These are phyloP conservation scores for Verruconis gallopava DNA, from an alignment of 2,329 filamentous ascomycete species.

Conservation along the genomic window DNA sequence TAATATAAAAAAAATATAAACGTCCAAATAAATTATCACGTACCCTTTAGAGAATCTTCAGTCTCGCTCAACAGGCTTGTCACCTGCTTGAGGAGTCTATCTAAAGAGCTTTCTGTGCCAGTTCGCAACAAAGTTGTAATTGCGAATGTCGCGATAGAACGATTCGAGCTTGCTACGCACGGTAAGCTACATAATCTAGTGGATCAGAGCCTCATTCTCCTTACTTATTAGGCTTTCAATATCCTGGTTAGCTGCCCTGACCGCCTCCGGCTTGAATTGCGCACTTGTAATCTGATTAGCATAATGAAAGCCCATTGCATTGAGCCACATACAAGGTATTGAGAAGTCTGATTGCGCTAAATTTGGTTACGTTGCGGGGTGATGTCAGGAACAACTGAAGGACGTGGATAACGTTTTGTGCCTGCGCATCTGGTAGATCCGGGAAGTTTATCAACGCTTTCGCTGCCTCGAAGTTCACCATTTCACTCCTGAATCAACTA, in stretches of 20 bases:
- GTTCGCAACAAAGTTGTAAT: slow-evolving; percentile 98
- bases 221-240: slow-evolving; percentile 97
- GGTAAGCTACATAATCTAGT: no score
- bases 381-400: slow-evolving; percentile 95
- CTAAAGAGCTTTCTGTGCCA: slow-evolving; percentile 92
- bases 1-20: no score
- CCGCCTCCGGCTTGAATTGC: slow-evolving; percentile 88
- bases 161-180: slow-evolving; percentile 89
- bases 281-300: no score
- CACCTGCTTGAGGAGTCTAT: slow-evolving; percentile 97
- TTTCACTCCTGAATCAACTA: slow-evolving; percentile 47
- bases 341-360: slow-evolving; percentile 78
- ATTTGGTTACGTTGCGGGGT: slow-evolving; percentile 90
- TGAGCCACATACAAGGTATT: not conserved
- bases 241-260: slow-evolving; percentile 89
- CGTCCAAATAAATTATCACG: no score
- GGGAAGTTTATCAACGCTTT: slow-evolving; percentile 95
- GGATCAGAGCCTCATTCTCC: no score
- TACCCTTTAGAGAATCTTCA: slow-evolving; percentile 91
- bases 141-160: slow-evolving; percentile 94
- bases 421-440: slow-evolving; percentile 84
- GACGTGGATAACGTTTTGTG: slow-evolving; percentile 83
- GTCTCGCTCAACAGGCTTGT: slow-evolving; percentile 98
- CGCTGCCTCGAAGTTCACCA: slow-evolving; percentile 98
- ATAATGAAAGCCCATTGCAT: no score